Percentiles rank a stretch among this genome's conserved stretches.
Conservation (phyloP, 768 basidiomycete genomes). For the Porphyrellus cyaneotinctus region DNA sequence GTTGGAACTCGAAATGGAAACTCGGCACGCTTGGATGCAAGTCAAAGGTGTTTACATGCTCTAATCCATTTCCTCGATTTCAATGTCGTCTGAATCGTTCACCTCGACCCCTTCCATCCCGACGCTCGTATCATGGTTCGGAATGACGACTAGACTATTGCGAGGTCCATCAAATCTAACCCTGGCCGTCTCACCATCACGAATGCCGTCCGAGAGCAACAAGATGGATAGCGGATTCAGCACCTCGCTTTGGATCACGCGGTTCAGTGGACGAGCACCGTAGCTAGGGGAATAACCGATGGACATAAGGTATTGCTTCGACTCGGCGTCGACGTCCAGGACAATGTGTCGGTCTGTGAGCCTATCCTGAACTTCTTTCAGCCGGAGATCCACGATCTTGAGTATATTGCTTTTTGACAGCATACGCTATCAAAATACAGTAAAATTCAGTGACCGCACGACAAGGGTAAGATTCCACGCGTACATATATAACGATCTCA, state of each 20-base stretch:
- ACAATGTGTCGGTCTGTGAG: constrained; percentile 77
- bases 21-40: no score
- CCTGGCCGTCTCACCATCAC: constrained; percentile 73
- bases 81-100: constrained; percentile 55
- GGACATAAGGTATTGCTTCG: constrained; percentile 71
- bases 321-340: constrained; percentile 69
- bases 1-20: constrained; percentile 17
- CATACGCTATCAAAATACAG: constrained; percentile 51
- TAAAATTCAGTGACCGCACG: constrained; percentile 26
- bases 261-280: constrained; percentile 89
- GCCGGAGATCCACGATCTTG: constrained; percentile 84
- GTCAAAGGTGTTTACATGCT: no score
- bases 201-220: constrained; percentile 77
- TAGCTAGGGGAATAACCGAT: constrained; percentile 79
- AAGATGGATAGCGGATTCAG: constrained; percentile 86
- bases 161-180: constrained; percentile 78
- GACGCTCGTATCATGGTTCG: constrained; percentile 69
- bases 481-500: constrained; percentile 69
- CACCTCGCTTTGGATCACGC: constrained; percentile 88
- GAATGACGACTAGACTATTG: constrained; percentile 72
- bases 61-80: constrained; percentile 24
- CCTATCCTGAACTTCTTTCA: constrained; percentile 81
- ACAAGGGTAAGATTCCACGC: constrained; percentile 9
- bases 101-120: constrained; percentile 47
- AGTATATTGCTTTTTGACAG: constrained; percentile 74